phyloP scores from a whole-genome alignment of 1,139 yeast genomes.

The Saccharomyces hybrid region DNA sequence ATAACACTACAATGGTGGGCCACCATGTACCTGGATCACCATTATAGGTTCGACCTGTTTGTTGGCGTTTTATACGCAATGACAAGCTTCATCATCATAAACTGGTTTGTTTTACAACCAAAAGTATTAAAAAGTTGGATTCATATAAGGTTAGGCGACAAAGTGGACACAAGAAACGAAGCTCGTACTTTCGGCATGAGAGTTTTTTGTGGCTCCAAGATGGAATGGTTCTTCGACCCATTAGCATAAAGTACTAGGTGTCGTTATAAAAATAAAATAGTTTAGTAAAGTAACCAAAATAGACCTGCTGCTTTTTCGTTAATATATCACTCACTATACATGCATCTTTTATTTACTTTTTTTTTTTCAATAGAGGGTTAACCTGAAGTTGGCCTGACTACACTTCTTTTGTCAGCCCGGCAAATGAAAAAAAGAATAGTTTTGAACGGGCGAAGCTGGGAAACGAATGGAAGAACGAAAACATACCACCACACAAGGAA shows the following conservation, averaged over 20 bases:
- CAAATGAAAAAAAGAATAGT: neutral
- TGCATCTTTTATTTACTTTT: neutral
- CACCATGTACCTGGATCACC: constrained; percentile 65
- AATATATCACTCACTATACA: neutral
- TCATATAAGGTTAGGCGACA: constrained; percentile 32
- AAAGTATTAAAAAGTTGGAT: constrained; percentile 22
- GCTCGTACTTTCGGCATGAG: constrained; percentile 55
- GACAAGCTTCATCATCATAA: constrained; percentile 37
- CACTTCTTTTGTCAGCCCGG: neutral
- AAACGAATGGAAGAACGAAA: neutral
- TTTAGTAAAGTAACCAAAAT: neutral
- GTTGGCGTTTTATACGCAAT: constrained; percentile 48
- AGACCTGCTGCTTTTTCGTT: neutral
- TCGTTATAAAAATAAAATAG: neutral
- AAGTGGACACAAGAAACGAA: constrained; percentile 27
- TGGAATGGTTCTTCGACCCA: constrained; percentile 49
- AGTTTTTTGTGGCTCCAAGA: constrained; percentile 41
- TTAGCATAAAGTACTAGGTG: constrained; percentile 19
- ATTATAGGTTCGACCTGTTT: constrained; percentile 56
- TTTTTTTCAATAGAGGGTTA: neutral
- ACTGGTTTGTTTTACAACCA: constrained; percentile 29
- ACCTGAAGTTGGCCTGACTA: neutral
- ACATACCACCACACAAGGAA: neutral
- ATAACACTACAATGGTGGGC: constrained; percentile 63
- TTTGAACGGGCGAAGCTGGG: neutral